A percentile compares a stretch with the other conserved stretches of the same genome.
Conservation (phyloP, 495 filamentous ascomycete species). For the Massariosphaeria phaeospora region DNA sequence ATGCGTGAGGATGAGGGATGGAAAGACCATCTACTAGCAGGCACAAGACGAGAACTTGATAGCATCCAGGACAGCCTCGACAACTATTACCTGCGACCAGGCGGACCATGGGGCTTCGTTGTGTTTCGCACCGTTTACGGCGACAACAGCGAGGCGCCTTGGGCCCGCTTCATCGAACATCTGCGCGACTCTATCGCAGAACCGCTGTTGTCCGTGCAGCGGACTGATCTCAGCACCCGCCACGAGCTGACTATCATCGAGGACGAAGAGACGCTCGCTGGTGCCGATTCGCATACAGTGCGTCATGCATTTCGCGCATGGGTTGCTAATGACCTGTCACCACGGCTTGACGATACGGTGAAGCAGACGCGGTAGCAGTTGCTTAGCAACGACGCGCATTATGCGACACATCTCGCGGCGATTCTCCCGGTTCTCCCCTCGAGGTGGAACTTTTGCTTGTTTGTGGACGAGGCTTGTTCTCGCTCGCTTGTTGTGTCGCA, state of each 20-base stretch:
- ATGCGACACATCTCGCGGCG: neutral
- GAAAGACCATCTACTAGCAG: no score
- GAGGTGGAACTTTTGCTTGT: conserved; percentile 19
- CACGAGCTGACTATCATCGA: conserved; percentile 17
- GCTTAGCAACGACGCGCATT: conserved; percentile 8
- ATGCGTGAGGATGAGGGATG: neutral
- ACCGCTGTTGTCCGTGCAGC: neutral
- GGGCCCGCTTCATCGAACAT: conserved; percentile 1
- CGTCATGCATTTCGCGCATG: conserved; percentile 12
- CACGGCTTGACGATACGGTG: conserved; percentile 7
- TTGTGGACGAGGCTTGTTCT: conserved; percentile 8
- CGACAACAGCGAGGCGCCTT: conserved; percentile 4
- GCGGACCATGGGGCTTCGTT: conserved; percentile 12
- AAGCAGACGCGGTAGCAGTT: neutral
- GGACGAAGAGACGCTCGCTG: conserved; percentile 3
- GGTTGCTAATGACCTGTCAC: conserved; percentile 10
- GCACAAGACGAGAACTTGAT: neutral
- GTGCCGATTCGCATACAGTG: conserved; percentile 12
- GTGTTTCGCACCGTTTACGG: conserved; percentile 10
- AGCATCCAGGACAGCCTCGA: conserved; percentile 12
- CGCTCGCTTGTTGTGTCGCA: conserved; percentile 3
- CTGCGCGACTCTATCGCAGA: neutral
- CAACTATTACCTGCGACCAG: neutral
- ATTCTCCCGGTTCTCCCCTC: conserved; percentile 6
- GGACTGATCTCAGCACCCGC: conserved; percentile 1